Evolutionary conservation across 139 green algal species (phyloP), one percentile per base, ranked within the genome.

Genomic region (Nannochloris sp.): DNA sequence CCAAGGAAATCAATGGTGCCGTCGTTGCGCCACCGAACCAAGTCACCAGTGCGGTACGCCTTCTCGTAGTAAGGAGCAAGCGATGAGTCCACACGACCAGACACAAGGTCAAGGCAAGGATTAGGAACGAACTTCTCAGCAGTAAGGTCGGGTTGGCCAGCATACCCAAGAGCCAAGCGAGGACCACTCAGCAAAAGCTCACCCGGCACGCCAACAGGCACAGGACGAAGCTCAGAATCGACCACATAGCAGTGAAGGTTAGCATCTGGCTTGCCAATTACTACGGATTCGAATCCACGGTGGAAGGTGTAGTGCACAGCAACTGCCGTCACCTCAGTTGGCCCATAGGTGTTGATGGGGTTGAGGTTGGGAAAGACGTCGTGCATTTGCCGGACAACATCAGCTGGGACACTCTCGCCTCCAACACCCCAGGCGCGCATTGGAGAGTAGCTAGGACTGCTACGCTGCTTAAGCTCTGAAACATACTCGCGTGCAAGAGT

Each of bases 121-220:
- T 74, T 81, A 23, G 47, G n/a, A 31, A 77, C n/a, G 51, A 74
- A 81, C n/a, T 56, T 63, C 2, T 70, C 70, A 14, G 64, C 54
- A 4, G 74, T 81, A 15, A 77, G 46, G 19, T 81, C 67, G 7
- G 61, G 60, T 36, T 42, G 53, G n/a, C 32, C 29, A 19, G 63
- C 7, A 33, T 81, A 81, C 12, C 74, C 74, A 24, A 51, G 44
- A 2, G 69, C 79, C 44, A 85, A 45, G 24, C 66, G 63, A 4
- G 70, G 54, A 12, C 74, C 72, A 31, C 45, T 67, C 33, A 87
- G 61, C 36, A 76, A 59, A 42, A 87, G 68, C 73, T 87, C 81
- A 3, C 80, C 32, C 10, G 65, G 25, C 45, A 66, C 58, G 25
- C 78, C 78, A 5, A 75, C 25, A 6, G 69, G 69, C 15, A 77